phyloP scores from a whole-genome alignment of 805 yeast genomes.

The Ogataea ramenticola region DNA sequence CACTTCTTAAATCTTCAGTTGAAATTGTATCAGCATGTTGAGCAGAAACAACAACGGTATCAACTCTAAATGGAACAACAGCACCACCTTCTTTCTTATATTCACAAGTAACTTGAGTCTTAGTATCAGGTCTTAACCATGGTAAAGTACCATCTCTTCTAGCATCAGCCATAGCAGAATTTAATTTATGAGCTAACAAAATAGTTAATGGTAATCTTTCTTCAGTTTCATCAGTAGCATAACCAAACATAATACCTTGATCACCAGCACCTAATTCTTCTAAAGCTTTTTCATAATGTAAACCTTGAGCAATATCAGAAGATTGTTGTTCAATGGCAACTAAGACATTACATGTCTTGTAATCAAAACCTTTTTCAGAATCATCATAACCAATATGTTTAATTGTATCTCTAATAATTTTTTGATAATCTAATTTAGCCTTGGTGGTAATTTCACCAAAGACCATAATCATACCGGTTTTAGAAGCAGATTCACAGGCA shows the following conservation, averaged over 20 bases:
- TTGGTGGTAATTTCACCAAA: constrained; percentile 99
- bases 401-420: constrained; percentile 95
- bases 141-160: constrained; percentile 92
- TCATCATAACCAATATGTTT: constrained; percentile 97
- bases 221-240: constrained; percentile 98
- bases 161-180: constrained; percentile 93
- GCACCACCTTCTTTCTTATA: constrained; percentile 93
- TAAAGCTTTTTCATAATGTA: constrained; percentile 89
- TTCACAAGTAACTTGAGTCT: constrained; percentile 98
- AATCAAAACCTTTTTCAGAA: constrained; percentile 95
- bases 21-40: constrained; percentile 96
- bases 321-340: constrained; percentile 99
- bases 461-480: constrained; percentile 99
- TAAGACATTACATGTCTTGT: constrained; percentile 97
- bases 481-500: constrained; percentile 98
- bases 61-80: constrained; percentile 91
- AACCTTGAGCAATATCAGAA: constrained; percentile 98
- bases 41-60: constrained; percentile 94
- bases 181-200: constrained; percentile 89
- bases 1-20: constrained; percentile 83
- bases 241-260: constrained; percentile 99
- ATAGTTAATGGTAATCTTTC: constrained; percentile 95
- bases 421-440: constrained; percentile 93
- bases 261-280: constrained; percentile 99
- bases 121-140: constrained; percentile 99